These are phyloP conservation scores for Crinitomyces ghanaensis DNA, from an alignment of 805 yeast species.

Conservation along the genomic window DNA sequence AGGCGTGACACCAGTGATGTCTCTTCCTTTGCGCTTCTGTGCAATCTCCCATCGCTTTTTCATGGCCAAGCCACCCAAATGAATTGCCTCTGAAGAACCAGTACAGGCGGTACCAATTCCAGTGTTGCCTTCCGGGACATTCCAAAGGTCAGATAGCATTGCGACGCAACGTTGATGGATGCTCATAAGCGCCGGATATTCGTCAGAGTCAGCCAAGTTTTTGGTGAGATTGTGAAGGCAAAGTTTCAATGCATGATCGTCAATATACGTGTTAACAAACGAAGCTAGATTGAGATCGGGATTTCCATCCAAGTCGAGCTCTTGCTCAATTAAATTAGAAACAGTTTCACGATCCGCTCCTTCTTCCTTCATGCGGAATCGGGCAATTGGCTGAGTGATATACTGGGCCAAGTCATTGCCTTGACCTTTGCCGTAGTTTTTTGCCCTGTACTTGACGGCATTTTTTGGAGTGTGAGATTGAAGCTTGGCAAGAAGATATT, in stretches of 20 bases:
- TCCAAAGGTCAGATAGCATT: conserved; percentile 71
- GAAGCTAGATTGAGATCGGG: conserved; percentile 80
- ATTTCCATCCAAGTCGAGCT: conserved; percentile 69
- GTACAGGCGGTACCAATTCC: conserved; percentile 87
- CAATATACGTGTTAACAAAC: conserved; percentile 69
- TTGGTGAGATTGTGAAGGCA: conserved; percentile 65
- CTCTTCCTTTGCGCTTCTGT: conserved; percentile 48
- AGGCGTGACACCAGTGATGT: conserved; percentile 42
- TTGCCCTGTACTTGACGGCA: conserved; percentile 8
- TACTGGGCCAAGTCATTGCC: conserved; percentile 5
- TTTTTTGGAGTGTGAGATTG: conserved; percentile 10
- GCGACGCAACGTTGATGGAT: conserved; percentile 73
- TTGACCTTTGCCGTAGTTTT: conserved; percentile 1
- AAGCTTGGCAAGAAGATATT: conserved; percentile 15
- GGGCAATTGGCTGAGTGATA: conserved; percentile 29
- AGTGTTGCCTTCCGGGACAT: conserved; percentile 41
- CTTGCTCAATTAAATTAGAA: conserved; percentile 56
- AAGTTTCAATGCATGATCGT: conserved; percentile 42
- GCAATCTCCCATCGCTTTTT: conserved; percentile 77
- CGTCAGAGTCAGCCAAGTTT: conserved; percentile 88
- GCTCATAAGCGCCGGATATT: conserved; percentile 76
- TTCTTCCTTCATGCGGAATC: conserved; percentile 47
- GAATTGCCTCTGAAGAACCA: conserved; percentile 88
- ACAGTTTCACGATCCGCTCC: conserved; percentile 46
- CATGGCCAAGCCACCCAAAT: conserved; percentile 88